phyloP scores from a whole-genome alignment of 2,329 filamentous ascomycete genomes.

The Penicillium sp. region DNA sequence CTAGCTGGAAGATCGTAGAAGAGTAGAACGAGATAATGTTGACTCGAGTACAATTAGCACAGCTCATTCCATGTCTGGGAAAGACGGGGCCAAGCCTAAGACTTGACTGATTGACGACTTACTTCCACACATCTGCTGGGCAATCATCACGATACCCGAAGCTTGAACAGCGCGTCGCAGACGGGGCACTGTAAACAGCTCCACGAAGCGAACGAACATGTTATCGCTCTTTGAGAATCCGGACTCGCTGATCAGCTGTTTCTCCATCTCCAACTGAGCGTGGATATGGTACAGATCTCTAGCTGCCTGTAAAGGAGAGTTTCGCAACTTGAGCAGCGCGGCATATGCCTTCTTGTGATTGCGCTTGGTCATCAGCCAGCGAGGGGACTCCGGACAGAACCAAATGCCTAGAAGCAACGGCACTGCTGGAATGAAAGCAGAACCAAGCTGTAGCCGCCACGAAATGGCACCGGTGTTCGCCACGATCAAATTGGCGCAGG shows the following conservation, averaged over 20 bases:
- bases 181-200: slow-evolving; percentile 23
- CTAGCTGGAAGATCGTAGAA: slow-evolving; percentile 22
- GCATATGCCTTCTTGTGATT: slow-evolving; percentile 31
- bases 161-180: slow-evolving; percentile 29
- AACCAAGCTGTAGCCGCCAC: slow-evolving; percentile 52
- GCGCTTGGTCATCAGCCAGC: slow-evolving; percentile 41
- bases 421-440: slow-evolving; percentile 51
- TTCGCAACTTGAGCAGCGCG: slow-evolving; percentile 39
- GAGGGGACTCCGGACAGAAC: slow-evolving; percentile 45
- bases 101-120: slow-evolving; percentile 11
- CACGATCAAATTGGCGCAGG: slow-evolving; percentile 46
- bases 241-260: slow-evolving; percentile 14
- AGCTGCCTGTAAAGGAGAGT: slow-evolving; percentile 37
- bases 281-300: slow-evolving; percentile 34
- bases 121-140: slow-evolving; percentile 34
- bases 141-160: slow-evolving; percentile 31
- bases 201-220: slow-evolving; percentile 21
- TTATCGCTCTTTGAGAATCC: slow-evolving; percentile 10
- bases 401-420: slow-evolving; percentile 50
- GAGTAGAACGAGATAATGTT: slow-evolving; percentile 36
- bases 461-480: slow-evolving; percentile 39
- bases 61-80: background rate
- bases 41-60: slow-evolving; percentile 19
- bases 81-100: too few species aligned
- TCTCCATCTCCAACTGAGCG: slow-evolving; percentile 33